A percentile compares a stretch with the other conserved stretches of the same genome.
Conservation (phyloP, 202 grass and related monocot genomes). For the Carex arenaria region DNA sequence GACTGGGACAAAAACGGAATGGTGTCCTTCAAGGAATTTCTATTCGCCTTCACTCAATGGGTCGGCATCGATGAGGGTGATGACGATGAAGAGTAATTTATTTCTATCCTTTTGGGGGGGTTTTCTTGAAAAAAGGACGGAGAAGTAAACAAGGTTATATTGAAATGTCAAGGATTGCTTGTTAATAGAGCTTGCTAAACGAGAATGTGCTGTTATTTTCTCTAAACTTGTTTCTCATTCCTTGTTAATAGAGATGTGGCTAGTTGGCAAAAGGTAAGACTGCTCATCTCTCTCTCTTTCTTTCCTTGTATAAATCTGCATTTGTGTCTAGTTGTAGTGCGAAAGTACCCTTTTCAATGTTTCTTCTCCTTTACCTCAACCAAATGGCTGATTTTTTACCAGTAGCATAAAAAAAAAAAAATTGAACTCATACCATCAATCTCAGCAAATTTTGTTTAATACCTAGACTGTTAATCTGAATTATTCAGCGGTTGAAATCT, state of each 20-base stretch:
- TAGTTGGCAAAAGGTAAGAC: neutral
- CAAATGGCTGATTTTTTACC: neutral
- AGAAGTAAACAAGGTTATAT: neutral
- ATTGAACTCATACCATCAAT: too few relatives aligned
- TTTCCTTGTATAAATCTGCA: neutral
- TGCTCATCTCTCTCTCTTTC: neutral
- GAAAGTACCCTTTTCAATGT: neutral
- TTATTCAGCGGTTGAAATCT: too few relatives aligned
- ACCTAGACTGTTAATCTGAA: too few relatives aligned
- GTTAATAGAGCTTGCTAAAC: constrained; percentile 12
- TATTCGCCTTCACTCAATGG: constrained; percentile 95
- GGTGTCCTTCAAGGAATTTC: constrained; percentile 89
- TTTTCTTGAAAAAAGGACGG: neutral
- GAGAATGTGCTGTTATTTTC: neutral
- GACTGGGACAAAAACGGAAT: constrained; percentile 99
- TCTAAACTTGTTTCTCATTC: neutral
- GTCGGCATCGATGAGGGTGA: constrained; percentile 81
- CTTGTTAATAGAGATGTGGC: neutral
- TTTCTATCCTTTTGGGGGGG: neutral
- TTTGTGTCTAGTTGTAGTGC: neutral
- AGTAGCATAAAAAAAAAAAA: too few relatives aligned
- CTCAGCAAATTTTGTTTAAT: too few relatives aligned
- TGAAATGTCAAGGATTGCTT: neutral
- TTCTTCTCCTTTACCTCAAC: neutral
- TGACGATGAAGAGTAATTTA: constrained; percentile 44